phyloP scores from a whole-genome alignment of 352 stramenopile species.

The Pilasporangium apinafurcum region DNA sequence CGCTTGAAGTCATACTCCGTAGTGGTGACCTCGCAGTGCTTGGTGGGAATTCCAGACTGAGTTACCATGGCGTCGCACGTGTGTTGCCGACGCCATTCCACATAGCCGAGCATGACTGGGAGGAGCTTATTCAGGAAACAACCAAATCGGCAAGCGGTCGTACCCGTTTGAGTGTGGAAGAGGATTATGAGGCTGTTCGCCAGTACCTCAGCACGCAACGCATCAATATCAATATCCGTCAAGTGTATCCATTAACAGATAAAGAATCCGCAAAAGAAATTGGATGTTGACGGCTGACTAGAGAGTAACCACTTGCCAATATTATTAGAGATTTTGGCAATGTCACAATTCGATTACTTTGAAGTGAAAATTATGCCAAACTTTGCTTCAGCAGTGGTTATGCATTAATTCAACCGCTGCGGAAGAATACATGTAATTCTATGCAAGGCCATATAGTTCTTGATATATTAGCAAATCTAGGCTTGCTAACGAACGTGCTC shows the following conservation, averaged over 20 bases:
- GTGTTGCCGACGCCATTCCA: slow-evolving; percentile 43
- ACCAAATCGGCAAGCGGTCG: background rate
- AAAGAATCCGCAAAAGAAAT: background rate
- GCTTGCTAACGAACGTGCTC: too few relatives aligned
- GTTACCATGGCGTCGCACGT: slow-evolving; percentile 64
- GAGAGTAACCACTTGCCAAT: too few relatives aligned
- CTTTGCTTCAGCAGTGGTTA: too few relatives aligned
- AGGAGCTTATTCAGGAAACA: slow-evolving; percentile 9
- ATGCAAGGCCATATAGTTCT: too few relatives aligned
- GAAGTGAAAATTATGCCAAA: too few relatives aligned
- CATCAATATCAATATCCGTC: slow-evolving; percentile 81
- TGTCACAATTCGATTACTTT: too few relatives aligned
- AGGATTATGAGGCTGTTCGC: slow-evolving; percentile 34
- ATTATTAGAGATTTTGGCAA: too few relatives aligned
- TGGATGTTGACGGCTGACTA: too few relatives aligned
- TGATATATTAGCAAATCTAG: too few relatives aligned
- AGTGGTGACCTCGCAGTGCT: slow-evolving; percentile 71
- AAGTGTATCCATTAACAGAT: slow-evolving; percentile 45
- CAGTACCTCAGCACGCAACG: slow-evolving; percentile 49
- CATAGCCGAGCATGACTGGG: slow-evolving; percentile 15
- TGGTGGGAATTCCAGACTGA: slow-evolving; percentile 47
- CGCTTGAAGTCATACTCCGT: slow-evolving; percentile 54
- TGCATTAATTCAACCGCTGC: too few relatives aligned
- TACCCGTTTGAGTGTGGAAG: background rate
- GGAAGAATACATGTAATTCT: too few relatives aligned